A percentile compares a stretch with the other conserved stretches of the same genome.
These are phyloP conservation scores for Larix sibirica DNA, from an alignment of 83 land plant species.

Conservation along the genomic window DNA sequence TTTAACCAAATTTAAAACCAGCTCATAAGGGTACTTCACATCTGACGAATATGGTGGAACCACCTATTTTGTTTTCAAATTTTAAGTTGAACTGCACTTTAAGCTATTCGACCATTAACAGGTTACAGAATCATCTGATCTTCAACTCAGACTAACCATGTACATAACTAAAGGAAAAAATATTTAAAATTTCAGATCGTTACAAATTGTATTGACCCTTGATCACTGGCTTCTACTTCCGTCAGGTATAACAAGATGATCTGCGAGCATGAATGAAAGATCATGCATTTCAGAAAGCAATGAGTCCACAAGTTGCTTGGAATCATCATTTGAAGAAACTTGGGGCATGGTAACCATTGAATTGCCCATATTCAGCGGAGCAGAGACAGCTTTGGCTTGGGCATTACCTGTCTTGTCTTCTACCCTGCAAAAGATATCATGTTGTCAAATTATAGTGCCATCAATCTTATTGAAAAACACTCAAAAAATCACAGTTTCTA, in stretches of 20 bases:
- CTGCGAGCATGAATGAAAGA: slow-evolving; percentile 14
- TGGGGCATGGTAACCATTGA: neutral
- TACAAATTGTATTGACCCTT: neutral
- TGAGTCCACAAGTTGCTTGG: neutral
- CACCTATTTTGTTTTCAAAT: too few relatives aligned
- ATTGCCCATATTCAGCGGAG: neutral
- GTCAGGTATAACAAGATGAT: slow-evolving; percentile 16
- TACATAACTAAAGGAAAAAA: neutral
- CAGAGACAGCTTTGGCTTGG: neutral
- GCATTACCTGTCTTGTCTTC: neutral
- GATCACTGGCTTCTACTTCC: neutral
- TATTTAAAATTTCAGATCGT: neutral
- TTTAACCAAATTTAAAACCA: too few relatives aligned
- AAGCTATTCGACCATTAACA: too few relatives aligned
- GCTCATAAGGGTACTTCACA: too few relatives aligned
- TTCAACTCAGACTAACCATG: neutral
- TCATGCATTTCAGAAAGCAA: slow-evolving; percentile 16
- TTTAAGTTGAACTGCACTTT: too few relatives aligned
- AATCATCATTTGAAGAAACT: neutral
- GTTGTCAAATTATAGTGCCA: neutral
- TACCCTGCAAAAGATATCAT: neutral
- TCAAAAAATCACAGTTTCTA: neutral
- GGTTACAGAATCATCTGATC: too few relatives aligned
- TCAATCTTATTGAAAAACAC: neutral
- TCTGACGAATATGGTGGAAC: too few relatives aligned